Percentiles rank a stretch among this genome's conserved stretches.
These are phyloP conservation scores for Casuarina glauca DNA, from an alignment of 306 rosid species.

Conservation along the genomic window DNA sequence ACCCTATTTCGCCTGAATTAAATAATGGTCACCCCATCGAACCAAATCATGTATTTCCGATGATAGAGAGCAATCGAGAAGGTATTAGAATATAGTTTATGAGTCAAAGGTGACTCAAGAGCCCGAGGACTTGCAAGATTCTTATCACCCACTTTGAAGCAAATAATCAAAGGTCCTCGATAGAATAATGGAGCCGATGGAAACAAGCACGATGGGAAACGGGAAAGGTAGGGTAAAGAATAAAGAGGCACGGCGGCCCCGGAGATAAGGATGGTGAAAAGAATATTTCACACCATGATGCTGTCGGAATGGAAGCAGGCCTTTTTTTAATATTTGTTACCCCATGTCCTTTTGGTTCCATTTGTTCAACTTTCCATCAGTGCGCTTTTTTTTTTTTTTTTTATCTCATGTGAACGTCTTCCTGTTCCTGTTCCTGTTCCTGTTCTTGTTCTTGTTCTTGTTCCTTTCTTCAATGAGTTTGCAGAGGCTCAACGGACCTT, in stretches of 20 bases:
- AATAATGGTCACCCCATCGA: background rate
- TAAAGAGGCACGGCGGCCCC: conserved; percentile 24
- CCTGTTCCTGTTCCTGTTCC: background rate
- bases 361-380: background rate
- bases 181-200: conserved; percentile 33
- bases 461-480: too few species aligned
- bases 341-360: conserved; percentile 15
- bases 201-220: conserved; percentile 17
- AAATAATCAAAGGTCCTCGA: conserved; percentile 12
- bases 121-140: conserved; percentile 44
- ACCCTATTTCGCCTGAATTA: background rate
- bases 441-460: too few species aligned
- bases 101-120: conserved; percentile 55
- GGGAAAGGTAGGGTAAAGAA: conserved; percentile 1
- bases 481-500: too few species aligned
- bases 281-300: conserved; percentile 39
- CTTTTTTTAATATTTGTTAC: conserved; percentile 24
- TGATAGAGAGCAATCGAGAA: conserved; percentile 9
- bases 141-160: conserved; percentile 44
- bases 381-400: background rate
- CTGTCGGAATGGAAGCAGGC: conserved; percentile 61
- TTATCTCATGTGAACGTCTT: background rate
- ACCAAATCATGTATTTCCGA: conserved; percentile 27
- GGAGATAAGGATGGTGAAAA: conserved; percentile 22
- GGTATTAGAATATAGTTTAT: conserved; percentile 9